Base-by-base conservation (phyloP, 1,284 basidiomycete genomes). In the Leccinum holopus region DNA sequence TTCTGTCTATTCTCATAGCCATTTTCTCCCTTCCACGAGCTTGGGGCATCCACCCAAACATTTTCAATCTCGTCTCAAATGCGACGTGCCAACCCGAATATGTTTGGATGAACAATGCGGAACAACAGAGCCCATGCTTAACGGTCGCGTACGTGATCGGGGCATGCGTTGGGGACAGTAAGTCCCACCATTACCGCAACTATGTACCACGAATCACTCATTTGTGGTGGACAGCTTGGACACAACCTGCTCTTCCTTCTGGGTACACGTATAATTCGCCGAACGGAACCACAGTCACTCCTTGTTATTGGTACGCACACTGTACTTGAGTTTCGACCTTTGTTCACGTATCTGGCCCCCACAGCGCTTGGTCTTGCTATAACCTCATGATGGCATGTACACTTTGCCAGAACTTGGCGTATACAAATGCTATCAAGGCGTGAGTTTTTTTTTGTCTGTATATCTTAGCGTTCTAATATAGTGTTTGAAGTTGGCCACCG, bases 281-380 rank as follows among this genome's bases (percentile, higher is more conserved):
- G 10, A 66, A 55, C 49, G 71, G 65, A 5, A 21, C 68, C 1
- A 75, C 59, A 0, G 66, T 49, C 9, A 75, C 65, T 28, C 59
- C 65, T 28, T 72, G 71, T 54, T 72, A 73, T 33, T 72, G 71
- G 71, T 74, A 63, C 2, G 69, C 33, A 44, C 11, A 8, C 14
- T 18, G 9, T 33, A 21, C n/a, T 52, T 9, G 18, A 28, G 10
- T 53, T 25, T 28, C 25, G 18, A 52, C 60, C 2, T 21, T 41
- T 21, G n/a, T 44, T 61, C 44, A 63, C 21, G 44, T 5, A 2
- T 49, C 58, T 52, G 21, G 12, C 35, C 1, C 25, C 39, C 14
- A 32, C n/a, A 72, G 71, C 25, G 75, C 71, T 6, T 73, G 71
- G 73, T 75, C 73, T 52, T 75, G 71, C 41, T 72, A 72, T 54